Conservation (phyloP, 352 stramenopile species). For the Phytopythium cucurbitacearum region DNA sequence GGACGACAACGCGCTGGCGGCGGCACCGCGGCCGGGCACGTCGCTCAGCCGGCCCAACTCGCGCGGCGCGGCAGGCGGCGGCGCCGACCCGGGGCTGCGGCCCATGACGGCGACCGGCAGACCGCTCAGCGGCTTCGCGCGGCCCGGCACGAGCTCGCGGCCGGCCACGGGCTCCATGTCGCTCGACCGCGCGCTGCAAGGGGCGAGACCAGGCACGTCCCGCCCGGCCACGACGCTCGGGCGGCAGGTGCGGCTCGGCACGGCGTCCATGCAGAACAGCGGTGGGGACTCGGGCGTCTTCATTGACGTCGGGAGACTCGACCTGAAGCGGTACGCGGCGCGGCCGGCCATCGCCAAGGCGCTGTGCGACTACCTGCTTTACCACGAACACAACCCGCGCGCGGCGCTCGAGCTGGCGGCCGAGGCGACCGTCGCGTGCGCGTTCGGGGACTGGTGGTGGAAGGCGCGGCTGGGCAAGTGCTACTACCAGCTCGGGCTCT, state of each 20-base stretch:
- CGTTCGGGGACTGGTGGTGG: slow-evolving; percentile 95
- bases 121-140: slow-evolving; percentile 85
- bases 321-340: slow-evolving; percentile 88
- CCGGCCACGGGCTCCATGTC: slow-evolving; percentile 70
- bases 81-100: slow-evolving; percentile 62
- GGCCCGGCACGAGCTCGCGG: slow-evolving; percentile 71
- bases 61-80: slow-evolving; percentile 18
- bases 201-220: slow-evolving; percentile 71
- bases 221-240: slow-evolving; percentile 87
- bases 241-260: slow-evolving; percentile 88
- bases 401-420: slow-evolving; percentile 91
- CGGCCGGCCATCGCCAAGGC: slow-evolving; percentile 83
- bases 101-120: slow-evolving; percentile 83
- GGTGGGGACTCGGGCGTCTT: slow-evolving; percentile 61
- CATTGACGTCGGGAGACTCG: slow-evolving; percentile 88
- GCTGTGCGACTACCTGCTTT: slow-evolving; percentile 90
- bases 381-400: slow-evolving; percentile 90
- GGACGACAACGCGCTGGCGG: slow-evolving; percentile 90
- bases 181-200: slow-evolving; percentile 71
- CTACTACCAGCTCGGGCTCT: slow-evolving; percentile 92
- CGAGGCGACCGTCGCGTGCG: slow-evolving; percentile 80
- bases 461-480: slow-evolving; percentile 92
- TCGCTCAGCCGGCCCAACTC: slow-evolving; percentile 86
- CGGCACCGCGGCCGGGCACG: slow-evolving; percentile 84
- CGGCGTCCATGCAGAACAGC: slow-evolving; percentile 77